Conservation (phyloP, 2,329 filamentous ascomycete species). For the Neopestalotiopsis sp. region DNA sequence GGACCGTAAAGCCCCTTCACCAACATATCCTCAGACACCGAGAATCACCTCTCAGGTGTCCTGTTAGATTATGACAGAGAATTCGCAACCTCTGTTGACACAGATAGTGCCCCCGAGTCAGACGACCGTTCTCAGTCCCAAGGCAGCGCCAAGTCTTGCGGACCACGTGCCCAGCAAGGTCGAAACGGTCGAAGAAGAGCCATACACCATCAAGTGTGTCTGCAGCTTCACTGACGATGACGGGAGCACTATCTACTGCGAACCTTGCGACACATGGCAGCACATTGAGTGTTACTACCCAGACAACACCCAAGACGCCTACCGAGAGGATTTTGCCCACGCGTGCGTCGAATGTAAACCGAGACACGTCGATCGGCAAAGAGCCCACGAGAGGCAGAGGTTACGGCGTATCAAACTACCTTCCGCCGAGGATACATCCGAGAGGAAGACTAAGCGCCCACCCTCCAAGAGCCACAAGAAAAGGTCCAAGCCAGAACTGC, state of each 20-base stretch:
- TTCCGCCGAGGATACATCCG: constrained; percentile 54
- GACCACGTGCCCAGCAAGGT: constrained; percentile 51
- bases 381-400: constrained; percentile 75
- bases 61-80: constrained; percentile 68
- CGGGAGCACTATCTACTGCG: constrained; percentile 96
- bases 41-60: constrained; percentile 45
- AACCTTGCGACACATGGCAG: constrained; percentile 96
- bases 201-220: constrained; percentile 97
- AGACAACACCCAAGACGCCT: constrained; percentile 71
- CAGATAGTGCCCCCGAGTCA: constrained; percentile 62
- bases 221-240: constrained; percentile 94
- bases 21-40: constrained; percentile 24
- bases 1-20: constrained; percentile 50
- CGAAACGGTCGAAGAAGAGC: constrained; percentile 74
- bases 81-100: constrained; percentile 56
- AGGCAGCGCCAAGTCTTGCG: constrained; percentile 40
- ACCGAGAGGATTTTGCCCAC: constrained; percentile 76
- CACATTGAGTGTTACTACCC: constrained; percentile 97
- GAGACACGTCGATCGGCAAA: constrained; percentile 72
- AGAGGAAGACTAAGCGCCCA: constrained; percentile 76
- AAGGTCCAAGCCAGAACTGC: constrained; percentile 76
- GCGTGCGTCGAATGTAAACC: constrained; percentile 90
- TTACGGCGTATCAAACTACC: constrained; percentile 56
- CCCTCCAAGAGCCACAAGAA: constrained; percentile 86
- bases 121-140: constrained; percentile 45